Evolutionary conservation across 495 filamentous ascomycete genomes (phyloP), one percentile per base, ranked within the genome.

Genomic region (Tetracladium setigerum): DNA sequence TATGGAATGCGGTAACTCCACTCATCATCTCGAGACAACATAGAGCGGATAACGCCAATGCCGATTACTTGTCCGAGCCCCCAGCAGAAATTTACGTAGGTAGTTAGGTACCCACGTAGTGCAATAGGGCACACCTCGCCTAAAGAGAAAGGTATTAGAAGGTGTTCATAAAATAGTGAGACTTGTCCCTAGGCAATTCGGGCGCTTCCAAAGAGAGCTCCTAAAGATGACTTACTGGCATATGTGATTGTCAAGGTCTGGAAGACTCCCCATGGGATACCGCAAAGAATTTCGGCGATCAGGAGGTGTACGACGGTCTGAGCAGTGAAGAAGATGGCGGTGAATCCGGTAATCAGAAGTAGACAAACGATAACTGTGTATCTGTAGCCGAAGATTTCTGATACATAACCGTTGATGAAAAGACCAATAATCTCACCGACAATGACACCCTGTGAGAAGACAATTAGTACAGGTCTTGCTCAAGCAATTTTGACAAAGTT

Each of bases 21-120:
- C 56, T 83, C 57, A 44, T 81, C 77, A 2, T 65, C 38, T 10
- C 78, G 67, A 38, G 67, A 62, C 39, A 82, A 56, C 73, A 86
- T 79, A 19, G 69, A 67, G 62, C 76, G 80, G 54, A 91, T 81
- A 42, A 88, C 84, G 14, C 83, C 84, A 40, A 83, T 74, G 7
- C 77, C 83, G 55, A 91, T 86, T 32, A 86, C 66, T 59, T 89
- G 84, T n/a, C 86, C 86, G 10, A 89, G 58, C 9, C 82, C 84
- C 86, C 85, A 91, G 66, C 84, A 88, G 54, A 86, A 81, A 63
- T 89, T 89, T 63, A 90, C 81, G 48, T 87, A 88, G 24, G 83
- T 86, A 0, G 86, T 89, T 41, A 89, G 59, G 57, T 86, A 88
- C 15, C 79, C 76, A 19, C 86, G 76, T 50, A 90, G 72, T 13